Percentiles rank a stretch among this genome's conserved stretches.
These are phyloP conservation scores for Podosphaera fusca DNA, from an alignment of 2,329 filamentous ascomycete genomes.

Conservation along the genomic window DNA sequence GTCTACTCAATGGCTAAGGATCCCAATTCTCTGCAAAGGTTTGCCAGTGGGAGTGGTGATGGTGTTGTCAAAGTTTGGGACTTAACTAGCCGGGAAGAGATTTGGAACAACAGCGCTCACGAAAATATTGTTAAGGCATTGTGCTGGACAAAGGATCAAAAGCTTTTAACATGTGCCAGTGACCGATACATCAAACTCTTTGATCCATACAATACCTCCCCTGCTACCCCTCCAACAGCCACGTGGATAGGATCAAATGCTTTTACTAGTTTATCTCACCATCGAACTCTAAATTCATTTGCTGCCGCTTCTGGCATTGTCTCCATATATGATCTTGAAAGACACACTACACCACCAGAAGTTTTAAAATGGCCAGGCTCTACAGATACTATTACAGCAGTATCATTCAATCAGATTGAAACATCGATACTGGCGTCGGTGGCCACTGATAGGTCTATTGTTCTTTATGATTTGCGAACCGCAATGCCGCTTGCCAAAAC, in stretches of 20 bases:
- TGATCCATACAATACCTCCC: constrained; percentile 59
- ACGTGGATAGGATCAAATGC: constrained; percentile 68
- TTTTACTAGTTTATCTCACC: constrained; percentile 67
- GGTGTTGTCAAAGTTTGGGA: constrained; percentile 91
- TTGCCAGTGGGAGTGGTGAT: constrained; percentile 73
- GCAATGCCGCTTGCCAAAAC: constrained; percentile 62
- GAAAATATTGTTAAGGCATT: constrained; percentile 85
- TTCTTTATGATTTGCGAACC: constrained; percentile 82
- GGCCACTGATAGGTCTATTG: constrained; percentile 63
- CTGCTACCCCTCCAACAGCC: constrained; percentile 46
- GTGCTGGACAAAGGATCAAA: constrained; percentile 69
- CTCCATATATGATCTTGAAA: constrained; percentile 69
- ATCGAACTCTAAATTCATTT: constrained; percentile 56
- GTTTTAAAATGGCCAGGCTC: constrained; percentile 70
- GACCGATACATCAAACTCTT: constrained; percentile 79
- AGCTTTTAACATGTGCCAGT: constrained; percentile 65
- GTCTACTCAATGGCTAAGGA: constrained; percentile 66
- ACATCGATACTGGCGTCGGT: constrained; percentile 74
- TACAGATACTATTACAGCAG: constrained; percentile 70
- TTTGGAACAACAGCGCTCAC: constrained; percentile 63
- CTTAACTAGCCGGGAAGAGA: constrained; percentile 45
- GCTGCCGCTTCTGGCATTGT: constrained; percentile 58
- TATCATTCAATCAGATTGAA: constrained; percentile 84
- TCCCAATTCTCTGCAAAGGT: constrained; percentile 45
- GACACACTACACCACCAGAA: constrained; percentile 60